A percentile compares a stretch with the other conserved stretches of the same genome.
Evolutionary conservation across 192 early-diverging fungal species (phyloP).

Genomic region (Mortierella antarctica): DNA sequence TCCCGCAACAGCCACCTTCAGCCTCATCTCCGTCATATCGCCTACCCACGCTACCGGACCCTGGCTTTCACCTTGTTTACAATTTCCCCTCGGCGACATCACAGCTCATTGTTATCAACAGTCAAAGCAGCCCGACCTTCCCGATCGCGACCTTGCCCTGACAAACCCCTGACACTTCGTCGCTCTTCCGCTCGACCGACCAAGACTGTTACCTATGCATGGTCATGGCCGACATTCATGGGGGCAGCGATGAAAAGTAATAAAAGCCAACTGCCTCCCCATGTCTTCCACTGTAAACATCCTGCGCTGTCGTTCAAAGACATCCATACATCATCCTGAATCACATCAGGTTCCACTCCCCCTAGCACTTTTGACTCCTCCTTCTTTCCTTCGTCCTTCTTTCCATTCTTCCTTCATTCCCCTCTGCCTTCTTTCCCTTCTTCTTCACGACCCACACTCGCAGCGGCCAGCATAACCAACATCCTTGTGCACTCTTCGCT

Average conservation of each 20-base stretch:
- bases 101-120: no score
- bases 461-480: not conserved
- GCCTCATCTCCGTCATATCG: no score
- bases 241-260: slow-evolving; percentile 9
- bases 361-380: not conserved
- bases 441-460: not conserved
- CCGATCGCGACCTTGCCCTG: no score
- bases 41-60: no score
- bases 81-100: no score
- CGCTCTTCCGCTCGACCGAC: no score
- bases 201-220: not conserved
- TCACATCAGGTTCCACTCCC: not conserved
- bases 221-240: slow-evolving; percentile 6
- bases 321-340: not conserved
- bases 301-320: not conserved
- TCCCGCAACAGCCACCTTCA: no score
- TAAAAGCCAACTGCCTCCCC: slow-evolving; percentile 1
- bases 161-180: no score
- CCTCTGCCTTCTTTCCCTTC: not conserved
- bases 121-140: no score
- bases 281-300: not conserved
- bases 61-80: no score
- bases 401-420: not conserved
- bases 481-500: not conserved
- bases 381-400: not conserved